phyloP scores from a whole-genome alignment of 1,284 basidiomycete genomes.

The Abortiporus biennis region DNA sequence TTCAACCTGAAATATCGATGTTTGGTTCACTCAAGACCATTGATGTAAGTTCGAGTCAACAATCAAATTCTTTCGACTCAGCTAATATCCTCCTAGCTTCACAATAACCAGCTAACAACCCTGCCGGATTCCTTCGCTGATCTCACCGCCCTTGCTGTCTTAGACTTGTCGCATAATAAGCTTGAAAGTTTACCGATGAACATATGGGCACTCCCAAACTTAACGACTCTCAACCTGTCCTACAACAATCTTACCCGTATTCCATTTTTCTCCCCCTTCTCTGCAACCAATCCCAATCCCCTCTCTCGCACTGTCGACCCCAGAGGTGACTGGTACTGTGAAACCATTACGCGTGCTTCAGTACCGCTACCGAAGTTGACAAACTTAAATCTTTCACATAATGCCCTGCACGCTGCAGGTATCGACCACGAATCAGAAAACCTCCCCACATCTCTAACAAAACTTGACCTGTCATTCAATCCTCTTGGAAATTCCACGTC shows the following conservation, averaged over 20 bases:
- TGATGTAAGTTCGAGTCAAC: conserved; percentile 46
- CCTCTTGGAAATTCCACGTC: conserved; percentile 25
- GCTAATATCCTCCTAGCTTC: conserved; percentile 41
- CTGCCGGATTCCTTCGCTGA: conserved; percentile 63
- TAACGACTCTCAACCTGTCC: conserved; percentile 62
- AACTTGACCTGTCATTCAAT: conserved; percentile 35
- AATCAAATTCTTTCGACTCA: background rate
- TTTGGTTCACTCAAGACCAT: conserved; percentile 74
- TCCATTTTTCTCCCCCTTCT: conserved; percentile 57
- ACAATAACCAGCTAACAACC: conserved; percentile 58
- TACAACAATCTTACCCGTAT: conserved; percentile 58
- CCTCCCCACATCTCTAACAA: conserved; percentile 25
- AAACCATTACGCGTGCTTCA: conserved; percentile 52
- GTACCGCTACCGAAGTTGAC: conserved; percentile 58
- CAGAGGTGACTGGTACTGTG: conserved; percentile 50
- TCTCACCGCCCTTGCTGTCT: conserved; percentile 49
- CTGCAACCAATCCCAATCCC: conserved; percentile 13
- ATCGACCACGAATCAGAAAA: conserved; percentile 37
- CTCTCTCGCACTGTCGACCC: conserved; percentile 21
- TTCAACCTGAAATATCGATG: conserved; percentile 74
- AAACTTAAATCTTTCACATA: conserved; percentile 56
- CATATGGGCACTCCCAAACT: conserved; percentile 61
- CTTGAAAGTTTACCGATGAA: conserved; percentile 55
- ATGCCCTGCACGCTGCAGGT: conserved; percentile 45
- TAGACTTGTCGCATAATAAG: conserved; percentile 69